Conservation (phyloP, 2,329 filamentous ascomycete species). For the Davidsoniella australis region DNA sequence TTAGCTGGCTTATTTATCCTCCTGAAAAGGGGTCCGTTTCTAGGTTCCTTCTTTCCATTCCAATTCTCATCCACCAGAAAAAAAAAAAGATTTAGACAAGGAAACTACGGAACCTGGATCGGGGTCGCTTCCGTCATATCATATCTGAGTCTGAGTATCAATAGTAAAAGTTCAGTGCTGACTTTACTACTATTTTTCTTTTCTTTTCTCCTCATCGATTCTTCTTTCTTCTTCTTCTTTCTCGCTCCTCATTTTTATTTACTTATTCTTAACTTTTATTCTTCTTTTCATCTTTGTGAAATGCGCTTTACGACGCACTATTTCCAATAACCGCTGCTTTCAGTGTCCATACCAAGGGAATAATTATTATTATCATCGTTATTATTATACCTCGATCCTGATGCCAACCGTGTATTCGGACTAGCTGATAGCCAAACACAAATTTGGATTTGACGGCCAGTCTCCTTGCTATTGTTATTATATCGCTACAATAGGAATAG, state of each 20-base stretch:
- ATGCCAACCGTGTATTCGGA: too few species aligned
- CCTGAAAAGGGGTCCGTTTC: too few species aligned
- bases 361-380: too few species aligned
- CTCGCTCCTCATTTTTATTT: not conserved
- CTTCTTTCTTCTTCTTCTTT: not conserved
- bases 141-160: not conserved
- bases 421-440: too few species aligned
- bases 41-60: conserved; percentile 1
- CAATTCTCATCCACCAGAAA: not conserved
- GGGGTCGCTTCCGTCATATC: conserved; percentile 2
- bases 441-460: too few species aligned
- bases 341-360: too few species aligned
- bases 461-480: too few species aligned
- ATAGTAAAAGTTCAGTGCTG: not conserved
- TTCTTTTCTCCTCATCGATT: not conserved
- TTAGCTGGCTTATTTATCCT: too few species aligned
- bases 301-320: too few species aligned
- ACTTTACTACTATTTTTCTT: not conserved
- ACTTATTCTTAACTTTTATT: not conserved
- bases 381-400: too few species aligned
- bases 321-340: too few species aligned
- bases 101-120: conserved; percentile 5
- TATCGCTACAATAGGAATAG: too few species aligned
- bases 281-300: not conserved
- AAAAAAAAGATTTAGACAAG: not conserved